Evolutionary conservation across 768 basidiomycete genomes (phyloP), one percentile per base, ranked within the genome.

Genomic region (Tylopilus vinaceipallidus): DNA sequence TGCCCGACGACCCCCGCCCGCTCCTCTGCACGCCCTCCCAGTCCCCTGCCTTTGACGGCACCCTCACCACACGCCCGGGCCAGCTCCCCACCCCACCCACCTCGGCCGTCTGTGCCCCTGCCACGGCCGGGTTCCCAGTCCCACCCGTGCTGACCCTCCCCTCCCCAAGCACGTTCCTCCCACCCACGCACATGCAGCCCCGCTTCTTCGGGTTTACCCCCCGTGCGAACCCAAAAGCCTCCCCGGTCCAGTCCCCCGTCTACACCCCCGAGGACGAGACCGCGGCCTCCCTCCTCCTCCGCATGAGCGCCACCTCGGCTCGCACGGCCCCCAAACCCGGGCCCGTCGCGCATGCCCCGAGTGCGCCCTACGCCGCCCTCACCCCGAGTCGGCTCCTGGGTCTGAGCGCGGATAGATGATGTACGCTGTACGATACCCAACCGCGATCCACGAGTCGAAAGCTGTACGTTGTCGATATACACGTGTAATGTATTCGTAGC

Each of bases 241-340:
- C 70, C 35, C 50, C 72, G 56, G 47, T 38, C 14, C 30, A 64
- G 40, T 60, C 66, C 16, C 58, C 59, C 20, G 23, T 66, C 53
- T 47, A 60, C 49, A 33, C 74, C 5, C 78, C 82, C 0, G 86
- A 88, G 46, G 86, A 89, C 60, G 83, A 88, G 68, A 76, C 74
- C 1, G 86, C 85, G 0, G 86, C 85, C 14, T 80, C 85, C 4
- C 69, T 88, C 51, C 64, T 87, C 13, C 65, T 88, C 33, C 82
- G 85, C 52, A 86, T 88, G 52, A 76, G 79, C 55, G 71, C 39
- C 22, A 55, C 50, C 4, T 62, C 64, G 8, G 22, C 60, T 11
- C 63, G 50, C n/a, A 27, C 39, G 4, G 13, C 26, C 1, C 26
- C 36, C 29, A 30, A 27, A 1, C 14, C 32, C 30, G 42, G 16